Conservation (phyloP, 768 basidiomycete genomes). For the Holtermannia corniformis region DNA sequence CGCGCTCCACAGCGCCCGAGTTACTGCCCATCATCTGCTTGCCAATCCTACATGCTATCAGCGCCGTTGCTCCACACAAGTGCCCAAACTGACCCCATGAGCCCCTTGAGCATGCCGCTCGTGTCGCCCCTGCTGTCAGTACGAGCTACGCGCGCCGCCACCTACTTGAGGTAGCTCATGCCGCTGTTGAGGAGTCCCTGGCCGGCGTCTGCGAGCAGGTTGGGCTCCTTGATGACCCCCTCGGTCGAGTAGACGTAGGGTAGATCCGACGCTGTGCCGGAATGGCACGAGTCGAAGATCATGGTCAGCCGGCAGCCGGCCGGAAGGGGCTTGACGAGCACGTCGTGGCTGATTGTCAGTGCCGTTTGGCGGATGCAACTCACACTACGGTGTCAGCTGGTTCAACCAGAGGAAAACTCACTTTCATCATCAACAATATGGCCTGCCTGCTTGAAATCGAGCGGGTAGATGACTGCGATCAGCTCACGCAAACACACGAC, state of each 20-base stretch:
- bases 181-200: conserved; percentile 73
- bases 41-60: too few relatives aligned
- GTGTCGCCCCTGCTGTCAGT: conserved; percentile 57
- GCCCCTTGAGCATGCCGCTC: conserved; percentile 62
- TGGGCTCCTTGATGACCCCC: conserved; percentile 90
- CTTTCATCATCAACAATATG: conserved; percentile 84
- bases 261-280: conserved; percentile 50
- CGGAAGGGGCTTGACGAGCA: conserved; percentile 69
- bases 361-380: too few relatives aligned
- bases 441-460: conserved; percentile 60
- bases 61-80: too few relatives aligned
- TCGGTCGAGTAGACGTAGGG: conserved; percentile 71
- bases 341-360: conserved; percentile 46
- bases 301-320: conserved; percentile 76
- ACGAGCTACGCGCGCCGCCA: too few relatives aligned
- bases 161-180: conserved; percentile 50
- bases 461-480: conserved; percentile 59
- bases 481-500: not conserved
- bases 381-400: too few relatives aligned
- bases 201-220: conserved; percentile 75
- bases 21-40: conserved; percentile 62
- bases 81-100: too few relatives aligned
- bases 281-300: conserved; percentile 43
- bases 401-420: too few relatives aligned
- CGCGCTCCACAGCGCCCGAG: conserved; percentile 51